phyloP scores from a whole-genome alignment of 768 basidiomycete species.

The Lepiota subincarnata region DNA sequence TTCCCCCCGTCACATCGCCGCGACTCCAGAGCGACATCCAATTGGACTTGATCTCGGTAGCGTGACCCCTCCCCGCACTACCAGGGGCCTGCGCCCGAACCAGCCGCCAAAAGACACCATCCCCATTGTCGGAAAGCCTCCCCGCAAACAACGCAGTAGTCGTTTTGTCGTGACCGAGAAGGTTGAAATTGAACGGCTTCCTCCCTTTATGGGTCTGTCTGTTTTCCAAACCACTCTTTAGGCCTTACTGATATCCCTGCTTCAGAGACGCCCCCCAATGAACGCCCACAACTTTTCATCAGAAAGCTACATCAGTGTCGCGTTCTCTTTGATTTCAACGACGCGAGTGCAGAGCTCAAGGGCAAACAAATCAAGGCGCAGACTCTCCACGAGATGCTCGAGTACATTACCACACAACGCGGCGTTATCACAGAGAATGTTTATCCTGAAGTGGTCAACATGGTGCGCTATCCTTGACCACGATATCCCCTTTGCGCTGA shows the following conservation, averaged over 20 bases:
- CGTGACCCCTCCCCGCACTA: slow-evolving; percentile 61
- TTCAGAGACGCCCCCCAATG: slow-evolving; percentile 82
- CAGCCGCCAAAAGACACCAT: slow-evolving; percentile 93
- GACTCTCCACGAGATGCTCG: slow-evolving; percentile 96
- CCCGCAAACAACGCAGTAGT: slow-evolving; percentile 95
- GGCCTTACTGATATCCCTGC: slow-evolving; percentile 12
- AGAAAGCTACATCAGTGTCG: slow-evolving; percentile 95
- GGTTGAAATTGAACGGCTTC: slow-evolving; percentile 93
- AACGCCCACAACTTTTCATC: slow-evolving; percentile 88
- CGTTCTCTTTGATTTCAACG: slow-evolving; percentile 98
- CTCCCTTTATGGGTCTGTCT: slow-evolving; percentile 78
- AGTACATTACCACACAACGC: slow-evolving; percentile 96
- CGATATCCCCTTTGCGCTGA: slow-evolving; percentile 15
- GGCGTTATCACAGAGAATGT: slow-evolving; percentile 94
- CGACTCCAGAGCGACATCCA: slow-evolving; percentile 43
- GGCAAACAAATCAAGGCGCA: slow-evolving; percentile 99
- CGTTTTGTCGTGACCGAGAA: slow-evolving; percentile 95
- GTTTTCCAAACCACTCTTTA: background rate
- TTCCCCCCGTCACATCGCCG: slow-evolving; percentile 37
- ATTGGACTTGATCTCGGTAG: slow-evolving; percentile 43
- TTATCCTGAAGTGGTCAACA: slow-evolving; percentile 98
- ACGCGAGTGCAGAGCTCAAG: slow-evolving; percentile 90
- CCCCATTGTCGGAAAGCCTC: slow-evolving; percentile 92
- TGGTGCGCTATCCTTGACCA: slow-evolving; percentile 55
- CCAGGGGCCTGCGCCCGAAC: slow-evolving; percentile 69